Conservation (phyloP, 2,329 filamentous ascomycete genomes). For the Colletotrichum musae region DNA sequence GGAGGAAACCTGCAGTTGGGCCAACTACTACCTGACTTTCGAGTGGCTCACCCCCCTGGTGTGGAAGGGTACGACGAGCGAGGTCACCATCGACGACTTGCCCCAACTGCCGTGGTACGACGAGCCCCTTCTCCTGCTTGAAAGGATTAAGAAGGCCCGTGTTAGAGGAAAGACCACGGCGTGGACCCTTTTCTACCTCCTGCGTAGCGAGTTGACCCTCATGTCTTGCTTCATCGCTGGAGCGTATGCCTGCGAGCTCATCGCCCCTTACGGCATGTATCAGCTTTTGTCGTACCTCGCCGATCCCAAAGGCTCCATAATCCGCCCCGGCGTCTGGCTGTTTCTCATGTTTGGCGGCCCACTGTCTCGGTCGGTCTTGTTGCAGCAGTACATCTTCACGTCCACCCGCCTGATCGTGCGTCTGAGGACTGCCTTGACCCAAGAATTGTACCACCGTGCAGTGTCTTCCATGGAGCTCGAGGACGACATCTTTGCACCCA, state of each 20-base stretch:
- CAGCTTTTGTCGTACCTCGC: constrained; percentile 66
- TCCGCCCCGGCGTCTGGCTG: constrained; percentile 68
- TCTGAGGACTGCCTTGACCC: constrained; percentile 69
- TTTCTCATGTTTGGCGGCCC: constrained; percentile 67
- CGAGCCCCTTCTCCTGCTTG: constrained; percentile 64
- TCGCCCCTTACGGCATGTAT: constrained; percentile 69
- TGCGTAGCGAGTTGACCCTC: constrained; percentile 57
- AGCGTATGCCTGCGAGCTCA: constrained; percentile 61
- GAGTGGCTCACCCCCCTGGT: constrained; percentile 65
- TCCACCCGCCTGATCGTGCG: constrained; percentile 70
- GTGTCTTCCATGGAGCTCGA: constrained; percentile 70
- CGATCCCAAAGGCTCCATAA: constrained; percentile 57
- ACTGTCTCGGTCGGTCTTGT: constrained; percentile 62
- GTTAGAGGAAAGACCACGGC: constrained; percentile 59
- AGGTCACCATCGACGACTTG: constrained; percentile 63
- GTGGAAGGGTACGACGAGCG: constrained; percentile 60
- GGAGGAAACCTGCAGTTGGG: constrained; percentile 69
- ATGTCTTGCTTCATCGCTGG: constrained; percentile 61
- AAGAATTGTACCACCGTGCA: constrained; percentile 71
- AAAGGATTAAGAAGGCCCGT: constrained; percentile 60
- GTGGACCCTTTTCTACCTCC: constrained; percentile 60
- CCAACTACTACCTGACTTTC: constrained; percentile 66
- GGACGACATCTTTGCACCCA: constrained; percentile 63
- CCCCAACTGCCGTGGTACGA: constrained; percentile 69
- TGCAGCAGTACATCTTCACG: constrained; percentile 71